Base-by-base conservation (phyloP, 805 yeast genomes). In the Metschnikowia corniflorae region DNA sequence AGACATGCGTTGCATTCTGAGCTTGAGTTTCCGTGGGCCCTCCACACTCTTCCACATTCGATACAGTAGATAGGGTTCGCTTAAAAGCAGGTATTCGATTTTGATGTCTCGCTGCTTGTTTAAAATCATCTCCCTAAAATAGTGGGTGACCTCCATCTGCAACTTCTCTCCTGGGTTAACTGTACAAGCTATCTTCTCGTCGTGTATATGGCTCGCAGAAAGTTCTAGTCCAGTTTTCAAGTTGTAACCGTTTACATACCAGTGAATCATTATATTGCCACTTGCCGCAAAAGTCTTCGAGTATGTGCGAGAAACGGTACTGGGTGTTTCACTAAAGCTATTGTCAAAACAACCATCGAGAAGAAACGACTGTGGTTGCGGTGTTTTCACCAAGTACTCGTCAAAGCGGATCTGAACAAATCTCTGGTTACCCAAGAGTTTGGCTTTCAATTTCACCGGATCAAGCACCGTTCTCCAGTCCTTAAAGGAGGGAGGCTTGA, bases 341-440 rank as follows among this genome's bases (percentile, higher is more conserved):
- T 47, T 47, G 28, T 45, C 50, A 7, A 46, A 32, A 23, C 51
- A 47, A 3, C 44, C 48, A 5, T 39, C 38, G 2, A 46, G 6
- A 2, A 44, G 46, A 9, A 34, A 26, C 16, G 33, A 27, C 13
- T 37, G 40, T 5, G n/a, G n/a, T n/a, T n/a, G n/a, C 19, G 15
- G 22, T 17, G n/a, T 32, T 26, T 7, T 19, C 26, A 7, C 18
- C 26, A 7, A 16, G 16, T 9, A 23, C 23, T 6, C 19, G 20
- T 3, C 27, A 16, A 37, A 34, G 9, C 26, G 33, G 1, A 33
- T 39, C 17, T 45, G 49, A 19, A 30, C 16, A 20, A 28, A 43
- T 7, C 17, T 16, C 8, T 20, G 30, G 17, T 26, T 26, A 10
- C 26, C 16, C 15, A 22, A 16, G 19, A 31, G 17, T 16, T 22